phyloP scores from a whole-genome alignment of 306 rosid genomes.

The Coriaria nepalensis region DNA sequence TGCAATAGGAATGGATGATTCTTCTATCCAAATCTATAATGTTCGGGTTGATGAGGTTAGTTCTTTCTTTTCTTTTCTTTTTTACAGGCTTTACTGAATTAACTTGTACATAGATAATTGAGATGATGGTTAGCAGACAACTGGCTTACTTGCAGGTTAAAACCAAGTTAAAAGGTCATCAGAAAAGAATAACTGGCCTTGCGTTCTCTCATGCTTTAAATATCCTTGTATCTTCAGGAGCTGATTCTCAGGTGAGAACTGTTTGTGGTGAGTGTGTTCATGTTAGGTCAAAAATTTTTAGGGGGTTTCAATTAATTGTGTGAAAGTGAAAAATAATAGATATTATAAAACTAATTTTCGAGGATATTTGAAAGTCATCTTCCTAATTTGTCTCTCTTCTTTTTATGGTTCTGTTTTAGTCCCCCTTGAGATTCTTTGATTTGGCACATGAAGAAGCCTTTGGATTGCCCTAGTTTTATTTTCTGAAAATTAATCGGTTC shows the following conservation, averaged over 20 bases:
- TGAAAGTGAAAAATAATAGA: no score
- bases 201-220: constrained; percentile 78
- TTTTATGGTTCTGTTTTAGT: not conserved
- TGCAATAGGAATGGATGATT: constrained; percentile 99
- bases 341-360: no score
- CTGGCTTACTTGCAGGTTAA: constrained; percentile 48
- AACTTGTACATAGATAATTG: not conserved
- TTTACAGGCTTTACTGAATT: not conserved
- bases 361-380: no score
- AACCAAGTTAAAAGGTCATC: constrained; percentile 93
- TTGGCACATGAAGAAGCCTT: no score
- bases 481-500: not conserved
- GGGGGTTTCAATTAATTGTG: not conserved
- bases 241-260: constrained; percentile 88
- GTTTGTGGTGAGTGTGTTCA: not conserved
- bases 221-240: constrained; percentile 98
- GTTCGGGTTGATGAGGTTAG: constrained; percentile 91
- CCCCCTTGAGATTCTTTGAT: no score
- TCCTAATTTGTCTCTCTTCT: not conserved
- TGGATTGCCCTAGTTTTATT: no score
- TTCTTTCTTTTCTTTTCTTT: constrained; percentile 4
- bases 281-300: not conserved
- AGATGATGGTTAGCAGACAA: constrained; percentile 5
- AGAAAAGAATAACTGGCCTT: constrained; percentile 97
- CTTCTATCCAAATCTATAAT: constrained; percentile 88